phyloP scores from a whole-genome alignment of 2,329 filamentous ascomycete genomes.

The Ophiocordyceps camponoti-rufipedis region DNA sequence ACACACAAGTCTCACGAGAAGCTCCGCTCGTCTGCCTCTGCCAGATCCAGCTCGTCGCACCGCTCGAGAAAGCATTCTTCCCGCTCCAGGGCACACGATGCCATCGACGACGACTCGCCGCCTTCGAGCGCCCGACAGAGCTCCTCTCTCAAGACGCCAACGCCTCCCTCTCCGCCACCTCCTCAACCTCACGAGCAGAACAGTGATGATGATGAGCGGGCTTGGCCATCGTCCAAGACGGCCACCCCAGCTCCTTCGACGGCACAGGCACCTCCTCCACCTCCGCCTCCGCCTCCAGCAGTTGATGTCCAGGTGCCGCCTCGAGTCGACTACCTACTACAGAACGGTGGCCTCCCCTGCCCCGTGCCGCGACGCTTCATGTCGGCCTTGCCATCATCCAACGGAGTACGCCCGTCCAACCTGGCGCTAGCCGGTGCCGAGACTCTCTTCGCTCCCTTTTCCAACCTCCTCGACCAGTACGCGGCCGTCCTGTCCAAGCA shows the following conservation, averaged over 20 bases:
- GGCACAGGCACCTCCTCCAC: slow-evolving; percentile 26
- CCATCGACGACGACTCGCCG: slow-evolving; percentile 23
- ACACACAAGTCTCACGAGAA: slow-evolving; percentile 17
- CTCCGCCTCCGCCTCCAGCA: slow-evolving; percentile 54
- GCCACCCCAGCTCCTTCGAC: slow-evolving; percentile 18
- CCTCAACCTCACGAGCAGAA: slow-evolving; percentile 20
- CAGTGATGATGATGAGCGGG: slow-evolving; percentile 11
- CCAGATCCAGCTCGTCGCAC: slow-evolving; percentile 15
- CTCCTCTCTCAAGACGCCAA: slow-evolving; percentile 45
- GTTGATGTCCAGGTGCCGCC: slow-evolving; percentile 54
- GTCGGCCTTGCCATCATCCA: slow-evolving; percentile 38
- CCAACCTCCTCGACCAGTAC: slow-evolving; percentile 73
- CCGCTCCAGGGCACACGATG: slow-evolving; percentile 17
- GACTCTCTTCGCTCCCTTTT: slow-evolving; percentile 66
- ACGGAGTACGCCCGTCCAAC: slow-evolving; percentile 37
- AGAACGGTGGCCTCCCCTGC: slow-evolving; percentile 65
- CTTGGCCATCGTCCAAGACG: slow-evolving; percentile 14
- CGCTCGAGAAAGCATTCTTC: slow-evolving; percentile 15
- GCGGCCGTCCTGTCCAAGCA: slow-evolving; percentile 62
- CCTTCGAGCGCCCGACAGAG: slow-evolving; percentile 26
- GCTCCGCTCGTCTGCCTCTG: slow-evolving; percentile 16
- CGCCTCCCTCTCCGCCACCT: slow-evolving; percentile 32
- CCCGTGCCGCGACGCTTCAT: slow-evolving; percentile 59
- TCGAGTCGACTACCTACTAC: slow-evolving; percentile 78
- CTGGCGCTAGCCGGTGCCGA: slow-evolving; percentile 49